Evolutionary conservation across 805 yeast genomes (phyloP).

Genomic region (Zygosaccharomyces bisporus): DNA sequence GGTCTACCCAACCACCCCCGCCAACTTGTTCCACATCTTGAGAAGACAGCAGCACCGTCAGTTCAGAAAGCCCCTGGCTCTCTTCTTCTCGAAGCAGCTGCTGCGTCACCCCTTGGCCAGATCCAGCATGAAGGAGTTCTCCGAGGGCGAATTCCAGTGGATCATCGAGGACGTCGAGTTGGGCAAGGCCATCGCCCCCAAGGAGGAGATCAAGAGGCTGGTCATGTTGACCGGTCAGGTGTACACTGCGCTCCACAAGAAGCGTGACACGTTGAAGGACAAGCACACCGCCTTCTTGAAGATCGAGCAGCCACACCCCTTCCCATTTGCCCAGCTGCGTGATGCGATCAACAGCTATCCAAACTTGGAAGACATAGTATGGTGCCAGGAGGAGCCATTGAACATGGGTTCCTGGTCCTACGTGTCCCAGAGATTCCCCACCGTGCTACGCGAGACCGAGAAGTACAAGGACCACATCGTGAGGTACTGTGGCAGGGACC

Average conservation of each 20-base stretch:
- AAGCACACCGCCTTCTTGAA: conserved; percentile 83
- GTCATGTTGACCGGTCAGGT: conserved; percentile 92
- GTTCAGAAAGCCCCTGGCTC: conserved; percentile 85
- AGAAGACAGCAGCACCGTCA: conserved; percentile 99
- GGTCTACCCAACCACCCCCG: conserved; percentile 97
- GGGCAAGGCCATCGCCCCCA: conserved; percentile 69
- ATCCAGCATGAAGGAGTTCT: conserved; percentile 76
- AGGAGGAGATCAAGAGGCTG: conserved; percentile 82
- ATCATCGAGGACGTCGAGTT: conserved; percentile 88
- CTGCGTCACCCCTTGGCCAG: conserved; percentile 97
- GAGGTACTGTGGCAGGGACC: conserved; percentile 96
- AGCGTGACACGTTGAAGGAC: conserved; percentile 71
- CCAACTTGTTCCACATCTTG: conserved; percentile 90
- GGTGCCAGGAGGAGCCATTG: conserved; percentile 98
- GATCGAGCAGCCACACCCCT: conserved; percentile 95
- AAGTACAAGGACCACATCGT: conserved; percentile 53
- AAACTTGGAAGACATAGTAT: conserved; percentile 79
- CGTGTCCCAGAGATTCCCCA: conserved; percentile 77
- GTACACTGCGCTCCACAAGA: conserved; percentile 85
- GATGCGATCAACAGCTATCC: conserved; percentile 80
- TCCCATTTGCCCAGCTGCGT: conserved; percentile 94
- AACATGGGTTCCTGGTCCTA: conserved; percentile 90
- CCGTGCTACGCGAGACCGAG: conserved; percentile 72
- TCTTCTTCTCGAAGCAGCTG: conserved; percentile 89
- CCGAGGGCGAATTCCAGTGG: conserved; percentile 93